Evolutionary conservation across 345 rosid genomes (phyloP), one percentile per base, ranked within the genome.

Genomic region (Cardiospermum halicacabum): DNA sequence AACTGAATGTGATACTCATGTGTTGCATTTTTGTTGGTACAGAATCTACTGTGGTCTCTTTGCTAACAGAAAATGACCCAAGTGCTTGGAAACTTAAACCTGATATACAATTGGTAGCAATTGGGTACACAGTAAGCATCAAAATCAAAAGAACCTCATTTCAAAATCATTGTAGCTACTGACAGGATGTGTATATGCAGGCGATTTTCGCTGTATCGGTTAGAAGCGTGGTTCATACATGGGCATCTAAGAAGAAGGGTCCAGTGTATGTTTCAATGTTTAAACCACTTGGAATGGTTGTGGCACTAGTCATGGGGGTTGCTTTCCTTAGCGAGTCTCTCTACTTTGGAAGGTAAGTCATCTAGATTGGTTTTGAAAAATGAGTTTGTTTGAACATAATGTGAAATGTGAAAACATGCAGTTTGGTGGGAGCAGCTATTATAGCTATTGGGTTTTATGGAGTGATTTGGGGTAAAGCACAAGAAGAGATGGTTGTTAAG

Each of bases 401-500:
- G 28, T 25, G n/a, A n/a, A n/a, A n/a, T 31, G 15, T 7, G 12
- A 21, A n/a, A n/a, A n/a, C 34, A 19, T 58, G 71, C 67, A 72
- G 80, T 58, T 48, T 65, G 48, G 45, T 68, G n/a, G 76, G 80
- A 49, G 74, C 65, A 7, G 32, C 54, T 4, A 50, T 72, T 1
- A 64, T 72, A 42, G 69, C 61, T 3, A 13, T 50, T 39, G 75
- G 82, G 0, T 75, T 75, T 45, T 78, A 72, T 66, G 69, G 71
- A 22, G 77, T 75, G 58, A 49, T 75, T 9, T 78, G 82, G 82
- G 82, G 82, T 5, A 63, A 69, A 39, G 57, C 74, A 2, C 58
- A 60, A 55, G 79, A 78, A 47, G 70, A 65, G 50, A 51, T 45
- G 13, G 32, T 34, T 32, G 45, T n/a, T 24, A 37, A 57, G 6